A percentile compares a stretch with the other conserved stretches of the same genome.
Conservation (phyloP, 2,329 filamentous ascomycete genomes). For the Beauveria medogensis region DNA sequence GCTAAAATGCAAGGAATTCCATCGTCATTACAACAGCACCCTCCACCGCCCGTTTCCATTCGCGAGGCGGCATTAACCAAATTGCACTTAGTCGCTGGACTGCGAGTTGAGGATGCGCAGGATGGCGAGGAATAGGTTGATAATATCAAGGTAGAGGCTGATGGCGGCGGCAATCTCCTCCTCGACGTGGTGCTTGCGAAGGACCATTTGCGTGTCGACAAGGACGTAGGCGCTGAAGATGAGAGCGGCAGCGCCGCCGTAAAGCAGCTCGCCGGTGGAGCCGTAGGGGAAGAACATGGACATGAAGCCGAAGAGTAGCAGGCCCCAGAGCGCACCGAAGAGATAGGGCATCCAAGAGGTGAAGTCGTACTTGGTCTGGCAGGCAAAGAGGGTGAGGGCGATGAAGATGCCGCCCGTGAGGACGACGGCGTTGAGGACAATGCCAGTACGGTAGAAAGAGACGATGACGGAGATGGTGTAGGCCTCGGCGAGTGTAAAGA, state of each 20-base stretch:
- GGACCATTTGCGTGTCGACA: conserved; percentile 90
- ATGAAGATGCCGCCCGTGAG: conserved; percentile 80
- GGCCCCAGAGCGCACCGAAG: conserved; percentile 80
- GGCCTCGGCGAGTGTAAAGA: conserved; percentile 85
- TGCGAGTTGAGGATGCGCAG: conserved; percentile 94
- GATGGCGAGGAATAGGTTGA: conserved; percentile 96
- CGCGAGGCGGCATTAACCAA: background rate
- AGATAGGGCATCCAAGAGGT: conserved; percentile 95
- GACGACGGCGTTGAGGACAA: conserved; percentile 84
- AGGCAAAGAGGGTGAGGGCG: conserved; percentile 78
- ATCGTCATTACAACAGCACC: background rate
- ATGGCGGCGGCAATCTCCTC: conserved; percentile 96
- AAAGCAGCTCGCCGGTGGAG: conserved; percentile 76
- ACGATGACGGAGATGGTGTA: conserved; percentile 91
- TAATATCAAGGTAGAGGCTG: conserved; percentile 88
- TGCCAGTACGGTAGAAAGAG: conserved; percentile 73
- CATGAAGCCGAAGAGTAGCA: conserved; percentile 92
- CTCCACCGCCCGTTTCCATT: background rate
- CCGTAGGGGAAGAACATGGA: conserved; percentile 78
- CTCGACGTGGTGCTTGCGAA: conserved; percentile 94
- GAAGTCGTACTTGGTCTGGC: conserved; percentile 97
- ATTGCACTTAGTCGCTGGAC: conserved; percentile 68
- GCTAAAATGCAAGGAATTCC: background rate
- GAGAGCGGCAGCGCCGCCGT: conserved; percentile 72
- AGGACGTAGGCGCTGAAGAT: conserved; percentile 94